phyloP scores from a whole-genome alignment of 768 basidiomycete genomes.

The Suillus plorans region DNA sequence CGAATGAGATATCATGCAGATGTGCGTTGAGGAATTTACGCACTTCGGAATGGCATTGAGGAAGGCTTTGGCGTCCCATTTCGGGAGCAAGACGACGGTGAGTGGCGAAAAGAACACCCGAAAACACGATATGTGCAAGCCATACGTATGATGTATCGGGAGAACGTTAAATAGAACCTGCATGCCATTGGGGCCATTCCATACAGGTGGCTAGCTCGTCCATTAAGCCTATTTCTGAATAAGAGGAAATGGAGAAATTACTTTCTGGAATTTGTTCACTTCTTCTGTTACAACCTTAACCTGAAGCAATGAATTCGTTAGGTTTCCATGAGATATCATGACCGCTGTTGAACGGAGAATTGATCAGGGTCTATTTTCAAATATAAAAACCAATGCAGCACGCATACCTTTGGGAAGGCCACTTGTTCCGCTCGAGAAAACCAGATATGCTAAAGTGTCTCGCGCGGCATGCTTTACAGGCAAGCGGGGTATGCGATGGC shows the following conservation, averaged over 20 bases:
- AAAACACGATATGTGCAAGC: conserved; percentile 52
- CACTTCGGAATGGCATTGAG: conserved; percentile 61
- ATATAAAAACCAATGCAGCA: not conserved
- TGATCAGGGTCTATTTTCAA: conserved; percentile 4
- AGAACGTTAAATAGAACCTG: conserved; percentile 57
- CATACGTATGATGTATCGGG: conserved; percentile 70
- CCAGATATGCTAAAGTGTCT: conserved; percentile 64
- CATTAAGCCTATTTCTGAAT: not conserved
- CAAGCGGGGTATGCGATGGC: conserved; percentile 38
- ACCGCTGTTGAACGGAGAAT: conserved; percentile 43
- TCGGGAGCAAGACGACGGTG: conserved; percentile 55
- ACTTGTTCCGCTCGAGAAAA: conserved; percentile 79
- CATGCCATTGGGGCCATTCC: conserved; percentile 42
- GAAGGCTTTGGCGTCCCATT: conserved; percentile 56
- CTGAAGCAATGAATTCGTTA: conserved; percentile 47
- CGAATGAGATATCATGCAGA: not conserved
- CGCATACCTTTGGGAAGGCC: conserved; percentile 69
- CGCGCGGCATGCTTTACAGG: conserved; percentile 44
- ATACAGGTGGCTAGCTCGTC: conserved; percentile 35
- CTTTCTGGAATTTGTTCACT: conserved; percentile 35
- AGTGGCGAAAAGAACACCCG: conserved; percentile 43
- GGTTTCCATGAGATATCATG: conserved; percentile 72
- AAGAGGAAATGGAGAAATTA: conserved; percentile 24
- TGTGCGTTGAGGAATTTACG: conserved; percentile 14
- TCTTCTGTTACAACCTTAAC: conserved; percentile 29